Conservation (phyloP, 768 basidiomycete genomes). For the Fibroporia radiculosa region DNA sequence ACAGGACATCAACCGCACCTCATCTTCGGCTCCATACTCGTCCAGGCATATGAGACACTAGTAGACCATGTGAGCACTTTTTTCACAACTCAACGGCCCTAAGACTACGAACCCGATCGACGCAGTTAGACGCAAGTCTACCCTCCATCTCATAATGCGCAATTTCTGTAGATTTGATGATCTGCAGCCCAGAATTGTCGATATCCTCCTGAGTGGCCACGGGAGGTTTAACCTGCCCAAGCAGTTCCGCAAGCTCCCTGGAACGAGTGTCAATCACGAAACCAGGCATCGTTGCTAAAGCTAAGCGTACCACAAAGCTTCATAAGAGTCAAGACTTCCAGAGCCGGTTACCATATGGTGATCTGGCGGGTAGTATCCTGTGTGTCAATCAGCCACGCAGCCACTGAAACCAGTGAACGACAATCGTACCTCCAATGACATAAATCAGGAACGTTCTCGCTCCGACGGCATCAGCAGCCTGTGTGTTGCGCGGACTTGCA, state of each 20-base stretch:
- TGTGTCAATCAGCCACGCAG: neutral
- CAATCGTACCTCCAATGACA: conserved; percentile 66
- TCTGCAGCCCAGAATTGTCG: conserved; percentile 71
- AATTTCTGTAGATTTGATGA: conserved; percentile 45
- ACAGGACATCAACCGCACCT: conserved; percentile 75
- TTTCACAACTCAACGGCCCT: neutral
- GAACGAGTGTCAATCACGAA: conserved; percentile 1
- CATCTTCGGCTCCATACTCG: conserved; percentile 73
- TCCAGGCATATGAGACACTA: conserved; percentile 85
- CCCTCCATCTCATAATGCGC: conserved; percentile 50
- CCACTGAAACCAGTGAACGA: neutral
- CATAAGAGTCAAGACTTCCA: conserved; percentile 69
- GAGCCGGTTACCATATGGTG: conserved; percentile 83
- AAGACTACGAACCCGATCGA: conserved; percentile 55
- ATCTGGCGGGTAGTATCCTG: conserved; percentile 88
- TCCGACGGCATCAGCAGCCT: conserved; percentile 20
- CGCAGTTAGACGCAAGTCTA: conserved; percentile 67
- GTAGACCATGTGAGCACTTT: neutral
- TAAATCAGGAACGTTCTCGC: conserved; percentile 84
- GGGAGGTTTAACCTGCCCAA: conserved; percentile 77
- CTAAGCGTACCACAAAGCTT: conserved; percentile 58
- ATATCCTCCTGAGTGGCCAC: conserved; percentile 82
- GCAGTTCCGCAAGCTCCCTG: conserved; percentile 76
- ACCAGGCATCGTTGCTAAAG: neutral
- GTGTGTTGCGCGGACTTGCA: conserved; percentile 9